Evolutionary conservation across 225 moss, liverwort and hornwort species (phyloP).

Genomic region (Marchantia paleacea): DNA sequence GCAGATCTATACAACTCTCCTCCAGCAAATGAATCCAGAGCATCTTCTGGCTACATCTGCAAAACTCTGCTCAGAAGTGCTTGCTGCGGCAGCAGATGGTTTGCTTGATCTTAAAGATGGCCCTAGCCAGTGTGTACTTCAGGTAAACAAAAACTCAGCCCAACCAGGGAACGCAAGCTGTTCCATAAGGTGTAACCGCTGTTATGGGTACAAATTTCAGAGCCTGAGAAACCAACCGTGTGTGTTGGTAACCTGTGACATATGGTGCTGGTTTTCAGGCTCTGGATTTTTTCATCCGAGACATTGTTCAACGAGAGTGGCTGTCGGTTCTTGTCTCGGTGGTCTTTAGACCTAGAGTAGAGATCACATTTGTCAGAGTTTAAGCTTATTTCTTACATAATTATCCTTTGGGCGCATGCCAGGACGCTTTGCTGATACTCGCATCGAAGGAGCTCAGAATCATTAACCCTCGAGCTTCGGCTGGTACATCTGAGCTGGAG

Average conservation of each 20-base stretch:
- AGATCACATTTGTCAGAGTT: no score
- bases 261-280: no score
- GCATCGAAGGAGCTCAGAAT: slow-evolving; percentile 53
- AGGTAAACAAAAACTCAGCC: slow-evolving; percentile 27
- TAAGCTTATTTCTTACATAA: background rate
- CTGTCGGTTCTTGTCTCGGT: no score
- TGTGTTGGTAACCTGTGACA: no score
- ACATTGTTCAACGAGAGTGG: no score
- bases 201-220: no score
- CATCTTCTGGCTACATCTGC: slow-evolving; percentile 55
- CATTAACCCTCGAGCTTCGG: slow-evolving; percentile 21
- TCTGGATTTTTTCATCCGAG: no score
- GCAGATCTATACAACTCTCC: slow-evolving; percentile 49
- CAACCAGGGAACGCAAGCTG: background rate
- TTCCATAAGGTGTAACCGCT: background rate
- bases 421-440: slow-evolving; percentile 55
- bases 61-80: slow-evolving; percentile 54
- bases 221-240: no score
- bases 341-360: no score
- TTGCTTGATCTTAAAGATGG: slow-evolving; percentile 48
- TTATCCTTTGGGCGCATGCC: background rate
- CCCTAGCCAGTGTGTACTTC: slow-evolving; percentile 45
- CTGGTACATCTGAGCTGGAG: slow-evolving; percentile 33
- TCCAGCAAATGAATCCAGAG: slow-evolving; percentile 59
- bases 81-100: slow-evolving; percentile 55